phyloP scores from a whole-genome alignment of 169 alveolate species.

The Cryptosporidium parvum region DNA sequence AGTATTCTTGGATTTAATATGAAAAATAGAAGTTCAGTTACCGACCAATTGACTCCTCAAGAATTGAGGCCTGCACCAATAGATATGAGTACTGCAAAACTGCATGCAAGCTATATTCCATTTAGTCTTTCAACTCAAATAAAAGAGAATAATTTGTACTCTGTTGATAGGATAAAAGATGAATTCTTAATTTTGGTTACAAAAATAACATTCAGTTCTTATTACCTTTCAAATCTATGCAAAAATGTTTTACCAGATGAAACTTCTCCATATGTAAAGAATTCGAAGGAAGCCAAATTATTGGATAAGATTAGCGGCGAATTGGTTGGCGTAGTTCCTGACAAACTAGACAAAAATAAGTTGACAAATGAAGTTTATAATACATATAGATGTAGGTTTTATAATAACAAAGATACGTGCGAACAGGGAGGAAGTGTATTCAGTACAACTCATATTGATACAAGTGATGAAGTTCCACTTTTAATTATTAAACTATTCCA shows the following conservation, averaged over 20 bases:
- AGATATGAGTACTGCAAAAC: slow-evolving; percentile 21
- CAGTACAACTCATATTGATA: slow-evolving; percentile 63
- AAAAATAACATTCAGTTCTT: slow-evolving; percentile 69
- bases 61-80: slow-evolving; percentile 62
- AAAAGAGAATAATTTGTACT: slow-evolving; percentile 29
- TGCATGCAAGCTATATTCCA: slow-evolving; percentile 74
- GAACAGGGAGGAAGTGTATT: slow-evolving; percentile 67
- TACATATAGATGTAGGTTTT: slow-evolving; percentile 66
- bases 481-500: slow-evolving; percentile 64
- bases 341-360: slow-evolving; percentile 52
- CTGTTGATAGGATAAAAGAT: slow-evolving; percentile 55
- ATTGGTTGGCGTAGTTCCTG: slow-evolving; percentile 60
- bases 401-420: slow-evolving; percentile 44
- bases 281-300: slow-evolving; percentile 60
- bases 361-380: slow-evolving; percentile 56
- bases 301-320: slow-evolving; percentile 71
- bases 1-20: slow-evolving; percentile 65
- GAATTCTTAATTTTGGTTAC: slow-evolving; percentile 37
- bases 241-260: slow-evolving; percentile 65
- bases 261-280: slow-evolving; percentile 66
- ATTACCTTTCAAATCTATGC: slow-evolving; percentile 45
- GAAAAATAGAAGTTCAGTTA: slow-evolving; percentile 51
- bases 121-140: slow-evolving; percentile 62
- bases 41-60: slow-evolving; percentile 52
- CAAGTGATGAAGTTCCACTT: slow-evolving; percentile 76